Percentiles rank a stretch among this genome's conserved stretches.
Evolutionary conservation across 805 yeast species (phyloP).

Genomic region (Wickerhamiella allomyrinae): DNA sequence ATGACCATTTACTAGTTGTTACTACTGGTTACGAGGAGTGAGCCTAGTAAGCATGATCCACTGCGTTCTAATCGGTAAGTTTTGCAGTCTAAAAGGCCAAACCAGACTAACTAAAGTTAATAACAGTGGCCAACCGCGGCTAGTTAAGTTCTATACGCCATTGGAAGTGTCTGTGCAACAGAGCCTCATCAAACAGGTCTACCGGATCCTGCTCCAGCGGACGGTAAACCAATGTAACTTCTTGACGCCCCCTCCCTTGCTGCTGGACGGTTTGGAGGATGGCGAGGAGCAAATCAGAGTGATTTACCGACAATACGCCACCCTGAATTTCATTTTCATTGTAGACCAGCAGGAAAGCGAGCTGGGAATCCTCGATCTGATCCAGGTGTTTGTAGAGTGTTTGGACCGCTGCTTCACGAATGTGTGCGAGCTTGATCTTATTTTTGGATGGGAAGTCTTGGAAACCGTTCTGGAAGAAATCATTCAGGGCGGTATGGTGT

Average conservation of each 20-base stretch:
- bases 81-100: constrained; percentile 2
- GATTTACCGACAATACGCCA: constrained; percentile 87
- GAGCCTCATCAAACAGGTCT: constrained; percentile 65
- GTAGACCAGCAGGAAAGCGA: constrained; percentile 95
- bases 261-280: constrained; percentile 40
- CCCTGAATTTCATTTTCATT: constrained; percentile 86
- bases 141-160: constrained; percentile 84
- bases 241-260: constrained; percentile 72
- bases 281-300: constrained; percentile 69
- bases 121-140: constrained; percentile 77
- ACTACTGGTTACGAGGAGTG: too few species aligned
- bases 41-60: constrained; percentile 48
- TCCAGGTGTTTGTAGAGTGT: constrained; percentile 93
- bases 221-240: constrained; percentile 73
- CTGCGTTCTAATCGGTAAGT: constrained; percentile 68
- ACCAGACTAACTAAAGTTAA: constrained; percentile 39
- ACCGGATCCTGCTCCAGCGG: constrained; percentile 58
- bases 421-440: constrained; percentile 90
- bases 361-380: constrained; percentile 80
- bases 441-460: constrained; percentile 96
- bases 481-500: constrained; percentile 95
- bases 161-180: constrained; percentile 76
- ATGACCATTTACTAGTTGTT: too few species aligned
- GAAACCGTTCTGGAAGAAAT: constrained; percentile 78
- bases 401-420: constrained; percentile 84